Evolutionary conservation across 2,329 filamentous ascomycete genomes (phyloP).

Genomic region (Pseudogymnoascus sp.): DNA sequence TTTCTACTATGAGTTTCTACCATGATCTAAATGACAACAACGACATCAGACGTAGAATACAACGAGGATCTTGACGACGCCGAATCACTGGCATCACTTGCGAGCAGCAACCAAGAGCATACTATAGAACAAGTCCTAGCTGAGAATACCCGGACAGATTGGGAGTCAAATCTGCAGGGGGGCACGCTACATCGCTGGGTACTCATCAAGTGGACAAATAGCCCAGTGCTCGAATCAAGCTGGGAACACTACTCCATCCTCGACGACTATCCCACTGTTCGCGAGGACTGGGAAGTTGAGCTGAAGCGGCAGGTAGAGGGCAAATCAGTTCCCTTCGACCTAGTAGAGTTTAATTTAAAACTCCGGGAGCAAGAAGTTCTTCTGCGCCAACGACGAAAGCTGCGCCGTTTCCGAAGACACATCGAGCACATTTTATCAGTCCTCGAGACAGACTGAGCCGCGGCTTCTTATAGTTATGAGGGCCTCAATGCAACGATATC

Average conservation of each 20-base stretch:
- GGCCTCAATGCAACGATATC: conserved; percentile 7
- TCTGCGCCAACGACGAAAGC: conserved; percentile 21
- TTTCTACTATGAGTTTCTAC: conserved; percentile 6
- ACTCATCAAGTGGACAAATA: conserved; percentile 30
- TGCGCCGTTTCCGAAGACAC: conserved; percentile 25
- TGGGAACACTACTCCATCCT: conserved; percentile 26
- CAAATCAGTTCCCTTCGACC: conserved; percentile 25
- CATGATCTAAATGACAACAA: conserved; percentile 8
- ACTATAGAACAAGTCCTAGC: conserved; percentile 27
- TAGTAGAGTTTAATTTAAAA: conserved; percentile 23
- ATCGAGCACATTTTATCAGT: conserved; percentile 25
- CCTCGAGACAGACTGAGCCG: conserved; percentile 11
- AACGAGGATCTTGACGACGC: conserved; percentile 14
- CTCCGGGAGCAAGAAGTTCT: conserved; percentile 21
- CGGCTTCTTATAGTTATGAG: background rate
- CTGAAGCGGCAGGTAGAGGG: conserved; percentile 25
- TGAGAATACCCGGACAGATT: conserved; percentile 16
- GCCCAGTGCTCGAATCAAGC: conserved; percentile 26
- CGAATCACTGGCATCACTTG: conserved; percentile 27
- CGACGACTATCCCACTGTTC: conserved; percentile 19
- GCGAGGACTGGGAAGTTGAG: conserved; percentile 25
- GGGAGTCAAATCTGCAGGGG: conserved; percentile 9
- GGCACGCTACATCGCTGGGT: conserved; percentile 24
- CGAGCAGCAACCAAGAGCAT: conserved; percentile 27
- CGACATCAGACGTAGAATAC: conserved; percentile 5